Evolutionary conservation across 2,329 filamentous ascomycete genomes (phyloP).

Genomic region (Penicillium olsonii): DNA sequence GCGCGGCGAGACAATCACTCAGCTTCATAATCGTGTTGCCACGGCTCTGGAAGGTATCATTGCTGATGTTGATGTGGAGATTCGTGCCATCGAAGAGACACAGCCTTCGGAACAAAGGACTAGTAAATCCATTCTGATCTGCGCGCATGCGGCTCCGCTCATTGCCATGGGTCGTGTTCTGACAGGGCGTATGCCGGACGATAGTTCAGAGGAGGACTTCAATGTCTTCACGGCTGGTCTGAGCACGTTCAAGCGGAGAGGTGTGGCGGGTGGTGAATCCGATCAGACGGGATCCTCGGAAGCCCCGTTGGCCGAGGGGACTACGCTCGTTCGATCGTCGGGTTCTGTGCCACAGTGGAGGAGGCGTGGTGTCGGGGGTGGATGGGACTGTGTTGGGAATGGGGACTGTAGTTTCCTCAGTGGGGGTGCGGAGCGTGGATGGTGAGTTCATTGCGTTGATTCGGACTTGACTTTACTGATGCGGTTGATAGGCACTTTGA

Average conservation of each 20-base stretch:
- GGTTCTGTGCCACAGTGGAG: conserved; percentile 53
- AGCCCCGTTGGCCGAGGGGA: conserved; percentile 29
- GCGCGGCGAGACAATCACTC: conserved; percentile 75
- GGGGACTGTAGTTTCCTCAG: conserved; percentile 83
- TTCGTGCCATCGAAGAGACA: conserved; percentile 37
- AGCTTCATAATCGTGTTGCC: conserved; percentile 79
- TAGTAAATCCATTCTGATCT: conserved; percentile 68
- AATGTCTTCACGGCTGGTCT: conserved; percentile 80
- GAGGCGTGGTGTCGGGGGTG: conserved; percentile 67
- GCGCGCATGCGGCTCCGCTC: conserved; percentile 85
- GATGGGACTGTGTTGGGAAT: conserved; percentile 78
- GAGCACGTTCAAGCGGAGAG: conserved; percentile 63
- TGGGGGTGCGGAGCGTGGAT: conserved; percentile 82
- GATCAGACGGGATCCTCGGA: conserved; percentile 19
- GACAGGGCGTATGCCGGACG: conserved; percentile 74
- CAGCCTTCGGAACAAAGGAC: conserved; percentile 58
- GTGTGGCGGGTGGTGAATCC: conserved; percentile 24
- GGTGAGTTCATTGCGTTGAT: conserved; percentile 56
- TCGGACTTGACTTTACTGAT: conserved; percentile 24
- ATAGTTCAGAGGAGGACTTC: conserved; percentile 76
- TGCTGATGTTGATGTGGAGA: conserved; percentile 65
- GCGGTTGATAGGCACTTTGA: conserved; percentile 43
- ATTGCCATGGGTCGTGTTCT: conserved; percentile 83
- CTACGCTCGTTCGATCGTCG: conserved; percentile 26
- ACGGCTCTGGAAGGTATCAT: conserved; percentile 71